Evolutionary conservation across 768 basidiomycete genomes (phyloP).

Genomic region (Russula griseocarnosa): DNA sequence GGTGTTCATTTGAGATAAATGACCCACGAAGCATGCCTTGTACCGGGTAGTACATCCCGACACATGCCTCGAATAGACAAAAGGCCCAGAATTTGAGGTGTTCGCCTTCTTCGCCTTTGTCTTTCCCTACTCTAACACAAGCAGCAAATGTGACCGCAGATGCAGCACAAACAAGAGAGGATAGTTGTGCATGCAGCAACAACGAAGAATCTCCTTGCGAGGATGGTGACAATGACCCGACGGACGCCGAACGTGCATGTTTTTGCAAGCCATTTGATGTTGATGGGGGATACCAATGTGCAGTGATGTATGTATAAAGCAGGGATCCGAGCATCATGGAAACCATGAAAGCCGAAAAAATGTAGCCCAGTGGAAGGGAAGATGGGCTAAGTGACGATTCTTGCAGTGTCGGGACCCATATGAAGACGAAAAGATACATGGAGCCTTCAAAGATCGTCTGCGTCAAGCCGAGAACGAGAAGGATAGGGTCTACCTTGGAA

Average conservation of each 20-base stretch:
- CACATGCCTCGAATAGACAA: constrained; percentile 70
- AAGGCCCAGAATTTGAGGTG: constrained; percentile 65
- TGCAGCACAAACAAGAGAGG: constrained; percentile 56
- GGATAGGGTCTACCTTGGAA: constrained; percentile 46
- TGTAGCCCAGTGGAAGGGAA: constrained; percentile 66
- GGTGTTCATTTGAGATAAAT: constrained; percentile 64
- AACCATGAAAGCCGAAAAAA: constrained; percentile 78
- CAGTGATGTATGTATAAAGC: constrained; percentile 51
- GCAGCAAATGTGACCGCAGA: constrained; percentile 53
- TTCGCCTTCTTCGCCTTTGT: constrained; percentile 36
- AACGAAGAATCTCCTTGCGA: constrained; percentile 41
- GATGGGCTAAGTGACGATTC: constrained; percentile 44
- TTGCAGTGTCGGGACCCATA: constrained; percentile 76
- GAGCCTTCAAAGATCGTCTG: constrained; percentile 83
- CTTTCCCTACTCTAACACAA: constrained; percentile 40
- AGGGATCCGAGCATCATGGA: constrained; percentile 79
- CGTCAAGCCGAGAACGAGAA: constrained; percentile 63
- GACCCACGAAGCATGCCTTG: constrained; percentile 69
- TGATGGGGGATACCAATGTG: constrained; percentile 31
- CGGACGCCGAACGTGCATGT: constrained; percentile 17
- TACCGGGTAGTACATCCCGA: constrained; percentile 76
- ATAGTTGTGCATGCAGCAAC: constrained; percentile 62
- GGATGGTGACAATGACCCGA: constrained; percentile 10
- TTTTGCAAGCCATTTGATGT: constrained; percentile 23
- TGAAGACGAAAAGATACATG: constrained; percentile 82